A percentile compares a stretch with the other conserved stretches of the same genome.
Conservation (phyloP, 768 basidiomycete genomes). For the Cystofilobasidium bisporidii region DNA sequence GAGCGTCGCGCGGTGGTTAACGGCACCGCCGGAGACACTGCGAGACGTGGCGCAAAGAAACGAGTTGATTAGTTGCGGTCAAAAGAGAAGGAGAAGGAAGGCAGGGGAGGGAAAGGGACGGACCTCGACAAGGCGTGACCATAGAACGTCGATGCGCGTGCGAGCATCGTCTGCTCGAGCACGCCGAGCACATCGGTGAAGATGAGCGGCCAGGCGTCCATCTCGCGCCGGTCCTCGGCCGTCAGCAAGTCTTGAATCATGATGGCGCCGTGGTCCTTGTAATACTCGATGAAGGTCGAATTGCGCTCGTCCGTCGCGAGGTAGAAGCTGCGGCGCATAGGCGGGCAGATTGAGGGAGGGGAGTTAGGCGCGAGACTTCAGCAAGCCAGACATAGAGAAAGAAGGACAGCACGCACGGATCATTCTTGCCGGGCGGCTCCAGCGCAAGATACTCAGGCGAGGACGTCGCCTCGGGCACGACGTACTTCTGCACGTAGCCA, state of each 20-base stretch:
- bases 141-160: constrained; percentile 42
- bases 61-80: not conserved
- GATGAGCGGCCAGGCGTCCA: constrained; percentile 44
- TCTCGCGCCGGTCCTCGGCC: constrained; percentile 40
- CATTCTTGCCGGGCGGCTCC: constrained; percentile 9
- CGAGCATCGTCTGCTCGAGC: constrained; percentile 44
- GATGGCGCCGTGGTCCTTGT: constrained; percentile 42
- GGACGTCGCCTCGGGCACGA: constrained; percentile 18
- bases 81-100: not conserved
- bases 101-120: not conserved
- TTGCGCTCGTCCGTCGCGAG: constrained; percentile 44
- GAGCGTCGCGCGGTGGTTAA: constrained; percentile 24
- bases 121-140: constrained; percentile 29
- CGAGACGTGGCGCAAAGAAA: not conserved
- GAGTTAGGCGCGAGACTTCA: not conserved
- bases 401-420: constrained; percentile 8
- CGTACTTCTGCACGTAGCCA: constrained; percentile 11
- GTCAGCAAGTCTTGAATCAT: constrained; percentile 45
- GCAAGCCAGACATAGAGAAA: not conserved
- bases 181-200: constrained; percentile 45
- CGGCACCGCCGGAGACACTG: constrained; percentile 16
- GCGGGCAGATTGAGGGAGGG: too few species aligned
- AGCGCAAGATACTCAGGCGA: constrained; percentile 7
- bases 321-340: constrained; percentile 33
- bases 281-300: constrained; percentile 36